These are phyloP conservation scores for Trametes punicea DNA, from an alignment of 768 basidiomycete genomes.

Conservation along the genomic window DNA sequence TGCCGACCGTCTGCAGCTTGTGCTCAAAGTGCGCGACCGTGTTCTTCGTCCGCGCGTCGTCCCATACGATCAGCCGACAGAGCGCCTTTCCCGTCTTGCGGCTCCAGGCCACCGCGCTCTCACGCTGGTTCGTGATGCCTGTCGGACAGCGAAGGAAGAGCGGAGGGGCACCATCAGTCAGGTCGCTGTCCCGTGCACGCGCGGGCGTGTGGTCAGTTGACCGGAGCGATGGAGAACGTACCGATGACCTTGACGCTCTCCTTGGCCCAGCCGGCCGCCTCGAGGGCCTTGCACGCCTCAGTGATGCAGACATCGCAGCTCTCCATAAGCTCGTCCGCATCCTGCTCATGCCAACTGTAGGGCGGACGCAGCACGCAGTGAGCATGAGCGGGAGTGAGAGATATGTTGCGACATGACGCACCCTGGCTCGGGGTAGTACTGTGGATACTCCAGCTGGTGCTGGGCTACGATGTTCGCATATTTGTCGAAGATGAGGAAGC, in stretches of 20 bases:
- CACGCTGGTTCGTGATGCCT: conserved; percentile 97
- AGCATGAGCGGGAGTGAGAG: background rate
- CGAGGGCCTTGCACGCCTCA: conserved; percentile 65
- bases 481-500: conserved; percentile 89
- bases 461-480: conserved; percentile 84
- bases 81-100: conserved; percentile 84
- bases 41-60: conserved; percentile 88
- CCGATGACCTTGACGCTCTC: conserved; percentile 90
- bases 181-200: background rate
- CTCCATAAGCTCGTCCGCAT: conserved; percentile 76
- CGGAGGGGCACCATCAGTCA: conserved; percentile 23
- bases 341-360: conserved; percentile 91
- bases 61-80: conserved; percentile 93
- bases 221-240: conserved; percentile 35
- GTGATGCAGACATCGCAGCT: conserved; percentile 75
- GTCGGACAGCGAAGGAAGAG: conserved; percentile 15
- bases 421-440: conserved; percentile 90
- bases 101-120: conserved; percentile 94
- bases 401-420: conserved; percentile 25
- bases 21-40: conserved; percentile 78
- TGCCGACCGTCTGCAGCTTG: conserved; percentile 67
- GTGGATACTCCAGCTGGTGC: conserved; percentile 90
- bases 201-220: conserved; percentile 8
- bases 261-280: conserved; percentile 70
- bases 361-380: background rate